Conservation (phyloP, 2,329 filamentous ascomycete genomes). For the Pestalotiopsis sp. region DNA sequence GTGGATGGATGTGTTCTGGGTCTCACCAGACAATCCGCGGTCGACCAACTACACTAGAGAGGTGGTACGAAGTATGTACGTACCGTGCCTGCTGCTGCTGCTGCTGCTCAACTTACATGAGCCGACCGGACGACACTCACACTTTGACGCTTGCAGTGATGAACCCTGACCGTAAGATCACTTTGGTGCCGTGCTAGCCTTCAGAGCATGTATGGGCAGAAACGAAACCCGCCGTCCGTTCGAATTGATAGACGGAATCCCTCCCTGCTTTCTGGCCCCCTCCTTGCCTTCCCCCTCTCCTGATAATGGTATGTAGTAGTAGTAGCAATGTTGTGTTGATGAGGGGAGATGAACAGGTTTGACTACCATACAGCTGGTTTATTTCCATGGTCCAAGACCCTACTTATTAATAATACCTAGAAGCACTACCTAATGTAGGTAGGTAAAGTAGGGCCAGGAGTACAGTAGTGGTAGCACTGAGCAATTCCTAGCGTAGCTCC, state of each 20-base stretch:
- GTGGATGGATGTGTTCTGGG: too few species aligned
- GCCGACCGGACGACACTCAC: not conserved
- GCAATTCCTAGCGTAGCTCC: not conserved
- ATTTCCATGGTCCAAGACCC: not conserved
- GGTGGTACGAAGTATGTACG: not conserved
- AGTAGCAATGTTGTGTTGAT: not conserved
- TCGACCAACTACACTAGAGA: too few species aligned
- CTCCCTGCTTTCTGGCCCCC: not conserved
- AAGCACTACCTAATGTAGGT: too few species aligned
- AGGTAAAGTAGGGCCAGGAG: not conserved
- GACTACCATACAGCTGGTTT: not conserved
- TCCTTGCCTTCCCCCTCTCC: not conserved
- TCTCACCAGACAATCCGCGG: too few species aligned
- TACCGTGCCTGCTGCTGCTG: not conserved
- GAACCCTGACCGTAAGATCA: not conserved
- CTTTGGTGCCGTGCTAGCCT: not conserved
- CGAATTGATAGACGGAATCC: not conserved
- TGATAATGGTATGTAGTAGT: not conserved
- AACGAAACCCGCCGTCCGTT: not conserved
- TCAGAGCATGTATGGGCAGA: not conserved
- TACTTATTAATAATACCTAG: not conserved
- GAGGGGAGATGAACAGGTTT: not conserved
- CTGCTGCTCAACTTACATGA: not conserved
- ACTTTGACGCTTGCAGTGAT: conserved; percentile 4
- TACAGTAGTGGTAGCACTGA: not conserved